phyloP scores from a whole-genome alignment of 495 filamentous ascomycete species.

The Penicillium salamii region DNA sequence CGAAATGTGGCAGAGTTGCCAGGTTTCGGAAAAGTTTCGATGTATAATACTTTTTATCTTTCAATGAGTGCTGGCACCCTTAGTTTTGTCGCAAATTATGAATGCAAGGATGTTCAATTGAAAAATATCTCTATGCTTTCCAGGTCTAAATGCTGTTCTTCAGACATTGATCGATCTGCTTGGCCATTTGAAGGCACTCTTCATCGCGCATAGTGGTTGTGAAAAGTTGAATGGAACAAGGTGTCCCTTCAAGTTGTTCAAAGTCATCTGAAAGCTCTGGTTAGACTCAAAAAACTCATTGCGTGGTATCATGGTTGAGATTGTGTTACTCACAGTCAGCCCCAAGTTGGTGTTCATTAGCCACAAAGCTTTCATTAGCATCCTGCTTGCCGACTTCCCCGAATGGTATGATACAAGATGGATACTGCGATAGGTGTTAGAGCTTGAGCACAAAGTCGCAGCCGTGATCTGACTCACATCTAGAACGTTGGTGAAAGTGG shows the following conservation, averaged over 20 bases:
- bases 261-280: conserved; percentile 19
- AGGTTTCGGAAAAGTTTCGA: too few species aligned
- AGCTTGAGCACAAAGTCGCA: background rate
- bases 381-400: conserved; percentile 13
- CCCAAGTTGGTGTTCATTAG: conserved; percentile 12
- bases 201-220: conserved; percentile 25
- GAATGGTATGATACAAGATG: conserved; percentile 30
- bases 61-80: too few species aligned
- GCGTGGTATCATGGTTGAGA: too few species aligned
- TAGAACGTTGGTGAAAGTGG: conserved; percentile 39
- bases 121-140: too few species aligned
- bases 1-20: too few species aligned
- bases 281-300: too few species aligned
- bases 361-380: conserved; percentile 9
- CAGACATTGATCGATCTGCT: conserved; percentile 18
- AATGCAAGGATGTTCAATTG: too few species aligned
- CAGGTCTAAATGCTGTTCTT: background rate
- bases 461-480: conserved; percentile 32
- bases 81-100: too few species aligned
- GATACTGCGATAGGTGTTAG: conserved; percentile 20
- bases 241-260: conserved; percentile 17
- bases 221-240: conserved; percentile 21
- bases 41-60: too few species aligned
- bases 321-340: conserved; percentile 13
- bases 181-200: conserved; percentile 24